These are phyloP conservation scores for Plenodomus lindquistii DNA, from an alignment of 2,329 filamentous ascomycete species.

Conservation along the genomic window DNA sequence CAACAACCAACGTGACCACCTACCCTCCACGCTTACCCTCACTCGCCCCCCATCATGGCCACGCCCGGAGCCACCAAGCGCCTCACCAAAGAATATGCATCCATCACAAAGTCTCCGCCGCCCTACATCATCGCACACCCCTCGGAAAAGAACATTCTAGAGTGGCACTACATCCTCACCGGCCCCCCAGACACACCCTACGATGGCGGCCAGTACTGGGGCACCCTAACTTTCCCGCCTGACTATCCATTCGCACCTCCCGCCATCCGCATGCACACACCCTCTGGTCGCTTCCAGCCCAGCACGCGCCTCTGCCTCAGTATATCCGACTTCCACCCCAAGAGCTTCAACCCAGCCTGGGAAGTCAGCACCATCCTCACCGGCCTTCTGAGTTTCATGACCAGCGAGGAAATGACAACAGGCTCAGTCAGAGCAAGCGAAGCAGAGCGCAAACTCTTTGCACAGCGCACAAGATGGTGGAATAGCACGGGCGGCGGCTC, in stretches of 20 bases:
- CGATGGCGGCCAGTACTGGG: conserved; percentile 96
- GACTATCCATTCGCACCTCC: conserved; percentile 98
- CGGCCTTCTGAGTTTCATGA: conserved; percentile 96
- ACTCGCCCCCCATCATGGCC: conserved; percentile 36
- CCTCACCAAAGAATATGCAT: conserved; percentile 66
- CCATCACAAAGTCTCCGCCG: conserved; percentile 74
- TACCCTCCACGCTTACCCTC: conserved; percentile 1
- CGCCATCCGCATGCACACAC: conserved; percentile 98
- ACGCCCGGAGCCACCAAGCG: conserved; percentile 48
- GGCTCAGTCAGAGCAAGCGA: conserved; percentile 80
- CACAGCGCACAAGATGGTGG: conserved; percentile 86
- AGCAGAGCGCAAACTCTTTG: conserved; percentile 76
- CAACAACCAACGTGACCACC: conserved; percentile 5
- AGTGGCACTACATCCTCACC: conserved; percentile 96
- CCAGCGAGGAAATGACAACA: conserved; percentile 97
- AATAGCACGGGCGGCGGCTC: conserved; percentile 91
- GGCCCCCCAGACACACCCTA: conserved; percentile 94
- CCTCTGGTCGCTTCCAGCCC: conserved; percentile 91
- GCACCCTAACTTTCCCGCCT: conserved; percentile 89
- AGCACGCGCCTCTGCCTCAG: conserved; percentile 90
- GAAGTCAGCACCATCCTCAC: conserved; percentile 96
- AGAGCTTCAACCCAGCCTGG: conserved; percentile 98
- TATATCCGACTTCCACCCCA: conserved; percentile 97
- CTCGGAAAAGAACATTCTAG: conserved; percentile 87
- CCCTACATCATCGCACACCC: conserved; percentile 89